A percentile compares a stretch with the other conserved stretches of the same genome.
Evolutionary conservation across 352 stramenopile species (phyloP).

Genomic region (Globisporangium carolinianum): DNA sequence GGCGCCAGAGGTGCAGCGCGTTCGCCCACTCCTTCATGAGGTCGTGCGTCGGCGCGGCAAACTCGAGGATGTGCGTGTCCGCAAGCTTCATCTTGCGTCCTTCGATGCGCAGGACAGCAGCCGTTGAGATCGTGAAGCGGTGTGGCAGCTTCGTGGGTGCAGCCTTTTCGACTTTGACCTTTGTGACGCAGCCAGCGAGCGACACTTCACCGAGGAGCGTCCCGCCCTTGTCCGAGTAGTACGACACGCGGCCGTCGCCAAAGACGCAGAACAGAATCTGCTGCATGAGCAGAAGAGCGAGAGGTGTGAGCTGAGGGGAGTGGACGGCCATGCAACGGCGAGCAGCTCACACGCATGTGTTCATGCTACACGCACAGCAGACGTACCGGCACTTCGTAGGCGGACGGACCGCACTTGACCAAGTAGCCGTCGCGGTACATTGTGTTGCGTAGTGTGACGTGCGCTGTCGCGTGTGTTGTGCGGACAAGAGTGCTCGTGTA

Average conservation of each 20-base stretch:
- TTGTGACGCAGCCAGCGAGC: constrained; percentile 65
- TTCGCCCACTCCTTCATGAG: constrained; percentile 87
- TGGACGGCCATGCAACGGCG: background rate
- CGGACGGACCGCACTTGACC: constrained; percentile 44
- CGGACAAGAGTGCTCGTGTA: constrained; percentile 2
- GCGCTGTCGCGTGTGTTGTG: background rate
- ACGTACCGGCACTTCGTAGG: constrained; percentile 47
- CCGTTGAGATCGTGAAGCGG: constrained; percentile 62
- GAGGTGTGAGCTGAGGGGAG: background rate
- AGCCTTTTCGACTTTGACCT: constrained; percentile 67
- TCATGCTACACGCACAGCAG: background rate
- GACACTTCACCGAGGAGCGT: constrained; percentile 52
- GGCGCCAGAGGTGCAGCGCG: constrained; percentile 71
- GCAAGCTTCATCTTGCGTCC: constrained; percentile 73
- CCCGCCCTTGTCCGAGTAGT: constrained; percentile 69
- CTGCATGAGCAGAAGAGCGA: constrained; percentile 13
- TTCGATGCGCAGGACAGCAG: constrained; percentile 68
- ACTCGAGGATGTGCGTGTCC: constrained; percentile 54
- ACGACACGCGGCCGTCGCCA: constrained; percentile 62
- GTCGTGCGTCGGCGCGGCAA: constrained; percentile 60
- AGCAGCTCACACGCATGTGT: background rate
- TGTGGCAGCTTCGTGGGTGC: constrained; percentile 59
- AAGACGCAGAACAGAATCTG: constrained; percentile 73
- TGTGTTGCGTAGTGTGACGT: background rate
- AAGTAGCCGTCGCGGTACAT: constrained; percentile 84